Conservation (phyloP, 441 rosid species). For the Gossypium schwendimanii region DNA sequence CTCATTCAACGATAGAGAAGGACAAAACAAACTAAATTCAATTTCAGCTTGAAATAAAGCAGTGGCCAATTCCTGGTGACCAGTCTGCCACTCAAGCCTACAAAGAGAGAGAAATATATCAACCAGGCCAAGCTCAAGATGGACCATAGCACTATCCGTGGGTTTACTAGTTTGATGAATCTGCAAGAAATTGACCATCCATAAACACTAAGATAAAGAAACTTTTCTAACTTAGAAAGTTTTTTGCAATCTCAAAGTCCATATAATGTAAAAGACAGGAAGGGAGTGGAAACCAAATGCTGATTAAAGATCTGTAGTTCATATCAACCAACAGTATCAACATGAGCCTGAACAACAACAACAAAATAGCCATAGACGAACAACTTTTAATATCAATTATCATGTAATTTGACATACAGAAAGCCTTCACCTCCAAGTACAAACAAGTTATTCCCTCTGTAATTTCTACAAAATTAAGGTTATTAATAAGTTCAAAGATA, state of each 20-base stretch:
- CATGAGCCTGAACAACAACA: background rate
- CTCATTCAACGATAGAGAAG: constrained; percentile 60
- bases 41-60: constrained; percentile 88
- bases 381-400: background rate
- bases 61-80: constrained; percentile 80
- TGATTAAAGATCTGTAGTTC: background rate
- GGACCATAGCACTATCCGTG: constrained; percentile 39
- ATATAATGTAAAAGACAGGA: background rate
- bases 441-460: background rate
- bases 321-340: background rate
- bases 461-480: background rate
- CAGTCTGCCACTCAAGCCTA: constrained; percentile 91
- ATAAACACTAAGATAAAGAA: constrained; percentile 8
- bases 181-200: constrained; percentile 41
- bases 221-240: background rate
- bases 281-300: background rate
- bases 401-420: background rate
- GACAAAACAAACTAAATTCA: constrained; percentile 79
- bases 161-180: constrained; percentile 37
- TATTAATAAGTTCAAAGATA: background rate
- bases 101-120: constrained; percentile 82
- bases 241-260: background rate
- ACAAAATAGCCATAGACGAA: background rate
- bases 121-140: constrained; percentile 73
- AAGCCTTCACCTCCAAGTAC: background rate